Base-by-base conservation (phyloP, 1,139 yeast genomes). In the Taphrina populina region DNA sequence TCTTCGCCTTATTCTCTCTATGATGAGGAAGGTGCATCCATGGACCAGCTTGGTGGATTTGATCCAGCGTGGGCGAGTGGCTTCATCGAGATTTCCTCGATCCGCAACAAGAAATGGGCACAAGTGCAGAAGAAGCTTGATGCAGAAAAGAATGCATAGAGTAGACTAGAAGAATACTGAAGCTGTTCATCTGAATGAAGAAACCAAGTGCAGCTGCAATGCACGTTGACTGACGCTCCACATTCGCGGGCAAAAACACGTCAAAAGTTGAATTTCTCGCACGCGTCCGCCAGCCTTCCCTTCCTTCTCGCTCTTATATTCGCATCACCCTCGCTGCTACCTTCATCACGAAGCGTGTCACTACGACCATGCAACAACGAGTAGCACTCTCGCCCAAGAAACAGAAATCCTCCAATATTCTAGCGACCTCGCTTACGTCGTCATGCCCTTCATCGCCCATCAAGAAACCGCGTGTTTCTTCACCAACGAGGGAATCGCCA, bases 21-120 rank as follows among this genome's bases (percentile, higher is more conserved):
- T 72, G 97, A 92, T 71, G 96, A 95, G 64, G 88, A 96, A 60
- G 96, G 90, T 73, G 88, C 97, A 21, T 90, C 97, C 17, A 92
- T 92, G 98, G 98, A 92, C 73, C 97, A 92, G 76, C 82, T 92
- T 69, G 90, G 97, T 59, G 98, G 96, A 59, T 92, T 92, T 79
- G 84, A 88, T 67, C 98, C 98, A 61, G 90, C 86, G 71, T 97
- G 92, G 72, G 88, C 98, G 62, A 77, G 95, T 62, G 98, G 98
- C 58, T 92, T 92, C 80, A 92, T 92, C 73, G 88, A 96, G 65
- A 95, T 92, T 65, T 96, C 92, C 79, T 86, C 97, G 62, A 92
- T 92, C 72, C 88, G 98, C 79, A 85, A 92, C 71, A 92, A 92
- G 80, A 92, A 92, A 76, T 92, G 86, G 72, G 98, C 98, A 73